Percentiles rank a stretch among this genome's conserved stretches.
phyloP scores from a whole-genome alignment of 2,329 filamentous ascomycete species.

The Alternaria gaisen region DNA sequence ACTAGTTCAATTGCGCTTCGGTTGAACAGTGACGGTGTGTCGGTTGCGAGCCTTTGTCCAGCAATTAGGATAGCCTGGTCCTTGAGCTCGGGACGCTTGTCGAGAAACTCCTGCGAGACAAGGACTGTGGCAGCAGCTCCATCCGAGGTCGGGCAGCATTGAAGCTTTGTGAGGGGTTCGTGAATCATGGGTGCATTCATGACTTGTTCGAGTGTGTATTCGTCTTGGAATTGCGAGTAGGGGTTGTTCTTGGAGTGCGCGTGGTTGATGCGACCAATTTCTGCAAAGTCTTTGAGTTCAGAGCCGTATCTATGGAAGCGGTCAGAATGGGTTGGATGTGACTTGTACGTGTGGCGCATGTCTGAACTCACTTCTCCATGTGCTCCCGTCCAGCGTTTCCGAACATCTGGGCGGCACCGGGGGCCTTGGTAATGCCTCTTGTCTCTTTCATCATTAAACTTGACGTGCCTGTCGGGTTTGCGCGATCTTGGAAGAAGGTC shows the following conservation, averaged over 20 bases:
- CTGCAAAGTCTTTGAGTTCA: constrained; percentile 84
- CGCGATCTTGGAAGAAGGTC: constrained; percentile 83
- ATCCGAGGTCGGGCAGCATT: constrained; percentile 97
- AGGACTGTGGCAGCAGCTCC: constrained; percentile 88
- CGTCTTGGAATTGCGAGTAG: constrained; percentile 96
- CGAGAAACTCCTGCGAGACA: constrained; percentile 88
- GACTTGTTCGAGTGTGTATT: constrained; percentile 88
- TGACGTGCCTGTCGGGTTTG: constrained; percentile 78
- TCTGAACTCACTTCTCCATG: constrained; percentile 78
- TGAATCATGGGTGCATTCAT: constrained; percentile 79
- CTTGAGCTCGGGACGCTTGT: constrained; percentile 81
- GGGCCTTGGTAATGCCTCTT: constrained; percentile 80
- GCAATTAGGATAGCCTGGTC: constrained; percentile 87
- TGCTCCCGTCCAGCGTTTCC: constrained; percentile 94
- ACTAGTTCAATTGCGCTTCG: constrained; percentile 84
- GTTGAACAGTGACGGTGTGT: constrained; percentile 81
- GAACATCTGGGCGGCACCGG: constrained; percentile 90
- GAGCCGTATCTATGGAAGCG: constrained; percentile 74
- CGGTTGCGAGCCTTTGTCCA: constrained; percentile 87
- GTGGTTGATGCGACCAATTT: constrained; percentile 94
- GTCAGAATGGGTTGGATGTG: constrained; percentile 22
- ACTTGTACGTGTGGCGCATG: background rate
- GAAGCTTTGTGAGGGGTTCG: constrained; percentile 92
- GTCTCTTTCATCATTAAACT: constrained; percentile 83
- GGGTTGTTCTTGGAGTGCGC: constrained; percentile 90